Base-by-base conservation (phyloP, 2,329 filamentous ascomycete species). In the Phyllosticta citrichinensis region DNA sequence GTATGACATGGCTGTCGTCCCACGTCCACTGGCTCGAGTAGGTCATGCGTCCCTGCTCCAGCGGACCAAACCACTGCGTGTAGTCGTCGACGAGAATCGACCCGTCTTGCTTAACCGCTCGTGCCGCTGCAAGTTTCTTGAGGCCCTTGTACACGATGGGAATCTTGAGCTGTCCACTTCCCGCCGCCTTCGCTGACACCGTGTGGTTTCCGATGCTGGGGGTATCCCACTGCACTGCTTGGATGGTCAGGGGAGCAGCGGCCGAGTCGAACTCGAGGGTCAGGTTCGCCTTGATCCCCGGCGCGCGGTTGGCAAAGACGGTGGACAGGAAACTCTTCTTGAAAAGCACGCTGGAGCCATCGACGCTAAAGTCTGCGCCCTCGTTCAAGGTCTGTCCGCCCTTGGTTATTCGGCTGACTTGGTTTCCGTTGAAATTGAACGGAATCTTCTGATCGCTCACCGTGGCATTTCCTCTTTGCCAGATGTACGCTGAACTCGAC, bases 401-500 rank as follows among this genome's bases (percentile, higher is more conserved):
- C 1, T 70, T 70, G 22, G 68, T 74, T 59, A 81, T 73, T 0
- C 73, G 74, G 5, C 67, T 65, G 4, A 85, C 68, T 0, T 74
- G 77, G 66, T 84, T 85, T 4, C 80, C 81, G 64, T 85, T 83
- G 59, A 84, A 75, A 6, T 77, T 64, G 65, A 82, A 83, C 0
- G 78, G 74, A 0, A 84, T 70, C 0, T 70, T 76, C 57, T 78
- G 71, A 30, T 76, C 76, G 0, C 68, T 66, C 0, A 83, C 73
- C 0, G 69, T 66, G 1, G 74, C 74, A 22, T 81, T 80, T 6
- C 74, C 73, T 63, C 78, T 75, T 65, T 84, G 80, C 70, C 81
- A 84, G 9, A 84, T 70, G 64, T 79, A 83, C 0, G 83, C 83
- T 0, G 79, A 81, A 24, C 76, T 80, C 4, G 64, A 71, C 64